Base-by-base conservation (phyloP, 768 basidiomycete species). In the Panus rudis region DNA sequence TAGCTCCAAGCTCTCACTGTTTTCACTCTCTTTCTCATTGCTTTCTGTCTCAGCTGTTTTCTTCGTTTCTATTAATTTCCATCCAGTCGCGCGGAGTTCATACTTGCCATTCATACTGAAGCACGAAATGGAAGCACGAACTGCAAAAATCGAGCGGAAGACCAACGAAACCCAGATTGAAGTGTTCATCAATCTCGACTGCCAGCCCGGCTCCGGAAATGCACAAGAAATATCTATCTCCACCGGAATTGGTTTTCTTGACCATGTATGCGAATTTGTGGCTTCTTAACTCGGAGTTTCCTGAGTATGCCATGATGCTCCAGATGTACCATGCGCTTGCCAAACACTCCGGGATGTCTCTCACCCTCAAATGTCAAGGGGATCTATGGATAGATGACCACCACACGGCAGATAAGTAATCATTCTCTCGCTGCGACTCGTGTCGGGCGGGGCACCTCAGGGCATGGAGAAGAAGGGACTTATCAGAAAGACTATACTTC, bases 361-460 rank as follows among this genome's bases (percentile, higher is more conserved):
- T 99, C 49, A 79, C 75, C 16, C 75, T 99, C 68, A 84, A 85
- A 53, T 97, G 92, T 64, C 81, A 87, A 58, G 96, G 96, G 30
- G 96, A 99, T 62, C 73, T 98, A 6, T 89, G 84, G 78, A 96
- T 98, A 47, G 96, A 99, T 65, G 96, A 99, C 66, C 96, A 98
- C 57, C 96, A 99, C 66, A 91, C 93, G 37, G 91, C 94, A 76
- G 96, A 99, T 87, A 79, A 81, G 84, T 81, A 38, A 16, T 39
- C n/a, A 32, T 26, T 28, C 14, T 11, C 19, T 24, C n/a, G 35
- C 26, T 40, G 51, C 59, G 51, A 58, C 25, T 33, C n/a, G n/a
- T 50, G 39, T 42, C 38, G 17, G 47, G n/a, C 45, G 22, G 43
- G 27, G 33, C 37, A 45, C 34, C 26, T 47, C 20, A 16, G 20